phyloP scores from a whole-genome alignment of 441 rosid species.

The Jatropha podagrica region DNA sequence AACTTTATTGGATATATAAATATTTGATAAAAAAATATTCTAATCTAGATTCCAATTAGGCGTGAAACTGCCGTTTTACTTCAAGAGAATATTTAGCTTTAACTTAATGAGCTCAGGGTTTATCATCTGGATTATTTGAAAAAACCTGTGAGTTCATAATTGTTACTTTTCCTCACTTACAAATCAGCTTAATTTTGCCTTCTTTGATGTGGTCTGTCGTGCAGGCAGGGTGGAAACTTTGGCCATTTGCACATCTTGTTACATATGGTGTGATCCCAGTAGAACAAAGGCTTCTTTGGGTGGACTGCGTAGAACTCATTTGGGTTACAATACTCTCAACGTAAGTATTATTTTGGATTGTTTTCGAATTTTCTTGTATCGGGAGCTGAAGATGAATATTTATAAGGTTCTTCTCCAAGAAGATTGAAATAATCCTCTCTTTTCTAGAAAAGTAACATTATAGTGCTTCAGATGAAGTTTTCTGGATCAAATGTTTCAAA shows the following conservation, averaged over 20 bases:
- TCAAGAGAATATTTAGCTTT: not conserved
- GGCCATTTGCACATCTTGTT: slow-evolving; percentile 95
- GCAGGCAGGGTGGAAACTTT: slow-evolving; percentile 97
- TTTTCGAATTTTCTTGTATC: slow-evolving; percentile 5
- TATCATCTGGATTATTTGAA: not conserved
- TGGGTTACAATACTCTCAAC: slow-evolving; percentile 97
- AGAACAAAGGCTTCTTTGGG: slow-evolving; percentile 95
- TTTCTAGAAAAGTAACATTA: not conserved
- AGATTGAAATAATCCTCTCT: not conserved
- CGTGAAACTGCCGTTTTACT: not conserved
- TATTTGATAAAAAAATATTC: not conserved
- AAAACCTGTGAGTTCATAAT: not conserved
- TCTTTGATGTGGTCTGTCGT: slow-evolving; percentile 14
- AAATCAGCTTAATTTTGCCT: not conserved
- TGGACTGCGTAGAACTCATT: slow-evolving; percentile 83
- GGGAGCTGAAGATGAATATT: not conserved
- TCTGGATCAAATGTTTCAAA: not conserved
- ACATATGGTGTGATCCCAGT: slow-evolving; percentile 85
- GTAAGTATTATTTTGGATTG: slow-evolving; percentile 41
- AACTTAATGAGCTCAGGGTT: not conserved
- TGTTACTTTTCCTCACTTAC: not conserved
- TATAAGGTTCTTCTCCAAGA: not conserved
- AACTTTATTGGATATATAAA: not conserved
- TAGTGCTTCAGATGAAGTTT: not conserved
- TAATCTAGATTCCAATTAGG: not conserved